A percentile compares a stretch with the other conserved stretches of the same genome.
Evolutionary conservation across 1,139 yeast genomes (phyloP).

Genomic region (Suhomyces maxii): DNA sequence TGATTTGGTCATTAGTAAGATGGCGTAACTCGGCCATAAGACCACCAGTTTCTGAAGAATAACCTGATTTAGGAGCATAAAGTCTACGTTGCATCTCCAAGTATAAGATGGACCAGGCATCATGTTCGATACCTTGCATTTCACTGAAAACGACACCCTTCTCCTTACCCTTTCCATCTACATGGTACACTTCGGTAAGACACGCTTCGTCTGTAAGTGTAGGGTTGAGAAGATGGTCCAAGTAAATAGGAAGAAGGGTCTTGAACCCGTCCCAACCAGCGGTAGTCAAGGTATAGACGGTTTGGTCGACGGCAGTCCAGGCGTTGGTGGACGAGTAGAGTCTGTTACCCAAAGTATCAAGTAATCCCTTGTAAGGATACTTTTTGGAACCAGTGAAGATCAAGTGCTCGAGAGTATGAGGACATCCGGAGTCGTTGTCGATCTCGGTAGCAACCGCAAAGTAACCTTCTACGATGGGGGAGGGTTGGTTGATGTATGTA

Average conservation of each 20-base stretch:
- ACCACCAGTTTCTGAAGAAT: slow-evolving; percentile 95
- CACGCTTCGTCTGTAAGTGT: slow-evolving; percentile 89
- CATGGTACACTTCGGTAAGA: slow-evolving; percentile 90
- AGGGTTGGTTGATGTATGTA: slow-evolving; percentile 72
- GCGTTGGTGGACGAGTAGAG: slow-evolving; percentile 91
- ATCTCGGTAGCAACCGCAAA: slow-evolving; percentile 96
- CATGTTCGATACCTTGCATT: slow-evolving; percentile 91
- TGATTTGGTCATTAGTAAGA: slow-evolving; percentile 71
- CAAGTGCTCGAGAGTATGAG: slow-evolving; percentile 94
- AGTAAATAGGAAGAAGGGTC: slow-evolving; percentile 77
- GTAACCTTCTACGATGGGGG: slow-evolving; percentile 90
- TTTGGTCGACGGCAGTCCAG: slow-evolving; percentile 96
- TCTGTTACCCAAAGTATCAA: slow-evolving; percentile 83
- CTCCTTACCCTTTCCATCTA: slow-evolving; percentile 88
- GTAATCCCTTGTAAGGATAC: slow-evolving; percentile 87
- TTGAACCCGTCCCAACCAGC: slow-evolving; percentile 98
- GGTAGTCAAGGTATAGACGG: slow-evolving; percentile 85
- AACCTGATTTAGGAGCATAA: slow-evolving; percentile 67
- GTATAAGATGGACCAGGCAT: slow-evolving; percentile 71
- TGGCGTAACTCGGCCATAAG: slow-evolving; percentile 72
- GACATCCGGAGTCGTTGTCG: slow-evolving; percentile 82
- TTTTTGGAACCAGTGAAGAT: slow-evolving; percentile 91
- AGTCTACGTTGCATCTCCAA: slow-evolving; percentile 62
- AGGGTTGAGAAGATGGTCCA: slow-evolving; percentile 85
- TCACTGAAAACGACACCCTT: slow-evolving; percentile 97